Base-by-base conservation (phyloP, 129 eudicot genomes). In the Lactuca saligna region DNA sequence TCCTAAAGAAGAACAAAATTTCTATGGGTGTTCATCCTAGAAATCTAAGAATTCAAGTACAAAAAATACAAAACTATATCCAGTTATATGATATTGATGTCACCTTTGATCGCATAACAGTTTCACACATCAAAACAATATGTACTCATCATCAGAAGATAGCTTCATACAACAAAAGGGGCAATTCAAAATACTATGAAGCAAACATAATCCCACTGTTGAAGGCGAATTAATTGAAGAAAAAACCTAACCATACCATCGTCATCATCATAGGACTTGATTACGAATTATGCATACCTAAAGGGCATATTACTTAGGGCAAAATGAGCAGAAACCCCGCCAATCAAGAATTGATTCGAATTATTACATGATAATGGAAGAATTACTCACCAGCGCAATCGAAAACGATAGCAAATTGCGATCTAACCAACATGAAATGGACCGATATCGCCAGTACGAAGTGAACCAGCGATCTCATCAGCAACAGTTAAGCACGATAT, bases 371-470 rank as follows among this genome's bases (percentile, higher is more conserved):
- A 46, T 46, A 12, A 46, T 29, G 67, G 46, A 37, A 73, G 64
- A 63, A 63, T 10, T 3, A 35, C 78, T 73, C 56, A 73, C 78
- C 64, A 17, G 44, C 20, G 31, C 10, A 73, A 55, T 16, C 10
- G 16, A 15, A 54, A 44, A 44, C 2, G 20, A 20, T 33, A 59
- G 48, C 54, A 70, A 77, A 61, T 61, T 7, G 13, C 41, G 42
- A 66, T 32, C 78, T 79, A 91, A 32, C 80, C 97, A 59, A 81
- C 85, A 82, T 81, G 88, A 11, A 87, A 91, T 31, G 90, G 89
- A 44, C 97, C 88, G 14, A 91, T 85, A 65, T 88, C 97, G 12
- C 97, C 97, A 1, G 82, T 68, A 2, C 96, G 85, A 53, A 91
- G 77, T 4, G 96, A 82, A 35, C 56, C 51, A 46, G 97, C 97